A percentile compares a stretch with the other conserved stretches of the same genome.
These are phyloP conservation scores for Dictyostelium firmibasis DNA, from an alignment of 78 protist genomes.

Conservation along the genomic window DNA sequence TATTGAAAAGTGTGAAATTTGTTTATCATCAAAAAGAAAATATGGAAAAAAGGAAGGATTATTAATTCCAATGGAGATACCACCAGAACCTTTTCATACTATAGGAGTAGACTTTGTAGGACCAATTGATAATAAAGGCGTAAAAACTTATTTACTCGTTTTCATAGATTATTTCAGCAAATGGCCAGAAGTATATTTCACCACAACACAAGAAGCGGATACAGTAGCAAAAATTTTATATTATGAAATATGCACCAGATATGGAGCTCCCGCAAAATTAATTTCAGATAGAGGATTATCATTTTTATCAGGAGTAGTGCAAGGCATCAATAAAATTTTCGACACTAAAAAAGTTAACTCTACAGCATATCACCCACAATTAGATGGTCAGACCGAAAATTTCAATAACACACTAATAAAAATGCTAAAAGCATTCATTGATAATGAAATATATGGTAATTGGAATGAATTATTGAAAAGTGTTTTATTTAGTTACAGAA, in stretches of 20 bases:
- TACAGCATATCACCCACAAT: constrained; percentile 10
- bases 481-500: not conserved
- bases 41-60: no score
- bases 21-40: no score
- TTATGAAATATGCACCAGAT: not conserved
- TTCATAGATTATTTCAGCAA: not conserved
- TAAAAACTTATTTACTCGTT: not conserved
- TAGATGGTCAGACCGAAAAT: not conserved
- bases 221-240: not conserved
- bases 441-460: not conserved
- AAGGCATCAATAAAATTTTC: not conserved
- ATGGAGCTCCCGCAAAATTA: not conserved
- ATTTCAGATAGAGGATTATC: not conserved
- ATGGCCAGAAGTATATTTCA: not conserved
- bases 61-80: not conserved
- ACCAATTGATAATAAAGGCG: not conserved
- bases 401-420: not conserved
- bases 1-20: no score
- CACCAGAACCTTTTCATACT: not conserved
- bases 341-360: not conserved
- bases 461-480: not conserved
- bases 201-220: no score
- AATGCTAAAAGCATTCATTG: not conserved
- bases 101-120: not conserved
- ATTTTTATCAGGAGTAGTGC: not conserved